Evolutionary conservation across 257 asterid genomes (phyloP).

Genomic region (Ajuga chamaepitys): DNA sequence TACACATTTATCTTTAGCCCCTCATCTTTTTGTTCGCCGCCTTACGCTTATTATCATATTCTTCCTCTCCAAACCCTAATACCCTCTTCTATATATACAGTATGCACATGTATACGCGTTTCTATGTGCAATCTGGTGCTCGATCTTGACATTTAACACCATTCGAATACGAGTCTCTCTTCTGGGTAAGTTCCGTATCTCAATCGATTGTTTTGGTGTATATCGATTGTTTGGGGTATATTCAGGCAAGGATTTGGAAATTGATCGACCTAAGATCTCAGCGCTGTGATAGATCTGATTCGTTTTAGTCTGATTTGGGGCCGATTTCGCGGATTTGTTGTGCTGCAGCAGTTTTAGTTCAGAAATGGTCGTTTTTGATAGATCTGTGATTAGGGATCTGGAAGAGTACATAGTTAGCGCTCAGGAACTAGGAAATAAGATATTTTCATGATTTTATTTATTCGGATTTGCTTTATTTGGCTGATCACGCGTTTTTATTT

Average conservation of each 20-base stretch:
- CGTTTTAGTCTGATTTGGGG: background rate
- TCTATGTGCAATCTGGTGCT: background rate
- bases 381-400: constrained; percentile 7
- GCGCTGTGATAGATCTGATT: background rate
- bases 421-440: background rate
- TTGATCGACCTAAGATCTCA: background rate
- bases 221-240: background rate
- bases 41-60: constrained; percentile 20
- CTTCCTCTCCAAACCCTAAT: constrained; percentile 20
- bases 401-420: background rate
- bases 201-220: background rate
- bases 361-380: background rate
- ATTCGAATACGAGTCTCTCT: too few relatives aligned
- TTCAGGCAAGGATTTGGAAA: background rate
- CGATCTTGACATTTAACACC: background rate
- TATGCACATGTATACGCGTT: background rate
- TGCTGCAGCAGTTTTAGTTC: background rate
- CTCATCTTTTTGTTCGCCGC: constrained; percentile 25
- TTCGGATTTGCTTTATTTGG: background rate
- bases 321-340: background rate
- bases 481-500: background rate
- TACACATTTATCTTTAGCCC: constrained; percentile 6
- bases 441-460: background rate
- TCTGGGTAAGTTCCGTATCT: background rate
- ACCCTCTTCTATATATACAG: constrained; percentile 1